Percentiles rank a stretch among this genome's conserved stretches.
Conservation (phyloP, 345 rosid species). For the Salix brachista region DNA sequence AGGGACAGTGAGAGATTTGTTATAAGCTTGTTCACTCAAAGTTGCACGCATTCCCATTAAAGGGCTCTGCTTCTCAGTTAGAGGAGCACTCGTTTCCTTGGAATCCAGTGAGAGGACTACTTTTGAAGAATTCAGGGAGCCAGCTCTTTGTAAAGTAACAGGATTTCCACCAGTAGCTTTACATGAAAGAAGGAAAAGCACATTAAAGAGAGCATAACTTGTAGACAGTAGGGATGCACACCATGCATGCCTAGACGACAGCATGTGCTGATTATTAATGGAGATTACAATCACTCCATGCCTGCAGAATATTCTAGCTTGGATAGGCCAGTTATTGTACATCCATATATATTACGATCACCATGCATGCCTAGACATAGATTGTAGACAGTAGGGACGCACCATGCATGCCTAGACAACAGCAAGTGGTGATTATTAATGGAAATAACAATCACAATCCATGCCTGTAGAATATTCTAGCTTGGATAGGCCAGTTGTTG, state of each 20-base stretch:
- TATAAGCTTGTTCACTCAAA: slow-evolving; percentile 42
- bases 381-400: no score
- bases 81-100: slow-evolving; percentile 24
- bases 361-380: no score
- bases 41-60: slow-evolving; percentile 23
- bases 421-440: no score
- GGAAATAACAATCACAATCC: neutral
- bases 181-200: slow-evolving; percentile 24
- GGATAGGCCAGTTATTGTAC: neutral
- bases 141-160: slow-evolving; percentile 40
- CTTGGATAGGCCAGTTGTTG: neutral
- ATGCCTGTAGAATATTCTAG: neutral
- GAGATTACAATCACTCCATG: neutral
- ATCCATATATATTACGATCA: neutral
- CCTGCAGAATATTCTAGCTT: neutral
- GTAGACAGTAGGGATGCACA: neutral
- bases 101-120: slow-evolving; percentile 30
- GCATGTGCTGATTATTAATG: no score
- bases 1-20: slow-evolving; percentile 39
- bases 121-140: slow-evolving; percentile 46
- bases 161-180: slow-evolving; percentile 67
- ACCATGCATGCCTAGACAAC: no score
- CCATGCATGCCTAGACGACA: neutral
- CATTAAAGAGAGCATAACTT: slow-evolving; percentile 10
- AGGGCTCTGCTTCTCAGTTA: slow-evolving; percentile 39